These are phyloP conservation scores for Ceriops zippeliana DNA, from an alignment of 345 rosid genomes.

Conservation along the genomic window DNA sequence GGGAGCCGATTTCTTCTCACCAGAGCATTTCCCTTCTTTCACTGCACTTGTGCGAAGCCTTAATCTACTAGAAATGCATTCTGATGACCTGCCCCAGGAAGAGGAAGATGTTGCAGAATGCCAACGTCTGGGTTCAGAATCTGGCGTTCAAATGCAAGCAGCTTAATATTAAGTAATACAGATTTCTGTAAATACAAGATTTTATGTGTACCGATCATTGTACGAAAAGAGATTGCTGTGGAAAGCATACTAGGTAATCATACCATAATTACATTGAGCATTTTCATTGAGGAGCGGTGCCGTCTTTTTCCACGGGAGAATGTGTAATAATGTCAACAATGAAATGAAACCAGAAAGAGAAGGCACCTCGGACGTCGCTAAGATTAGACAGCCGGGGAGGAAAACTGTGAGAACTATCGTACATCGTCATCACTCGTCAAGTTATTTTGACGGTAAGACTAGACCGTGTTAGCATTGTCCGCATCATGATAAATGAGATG, in stretches of 20 bases:
- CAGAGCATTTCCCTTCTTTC: conserved; percentile 79
- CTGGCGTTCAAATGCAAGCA: conserved; percentile 42
- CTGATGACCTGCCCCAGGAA: conserved; percentile 47
- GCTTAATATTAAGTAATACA: conserved; percentile 23
- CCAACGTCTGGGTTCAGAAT: conserved; percentile 22
- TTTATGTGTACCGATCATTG: neutral
- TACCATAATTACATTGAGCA: neutral
- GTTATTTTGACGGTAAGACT: too few species aligned
- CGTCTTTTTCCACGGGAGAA: too few species aligned
- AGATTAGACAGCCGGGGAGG: too few species aligned
- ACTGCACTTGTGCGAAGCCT: conserved; percentile 64
- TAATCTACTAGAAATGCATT: conserved; percentile 40
- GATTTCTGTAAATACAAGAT: conserved; percentile 11
- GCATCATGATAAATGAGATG: too few species aligned
- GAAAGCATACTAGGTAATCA: neutral
- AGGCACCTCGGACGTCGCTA: too few species aligned
- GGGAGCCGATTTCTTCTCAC: conserved; percentile 97
- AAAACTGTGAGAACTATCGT: too few species aligned
- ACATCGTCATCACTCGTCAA: too few species aligned
- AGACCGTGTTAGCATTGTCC: too few species aligned
- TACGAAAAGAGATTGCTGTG: neutral
- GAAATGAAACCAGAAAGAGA: too few species aligned
- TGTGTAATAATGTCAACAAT: too few species aligned
- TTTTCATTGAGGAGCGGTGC: neutral
- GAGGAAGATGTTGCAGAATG: conserved; percentile 34